Percentiles rank a stretch among this genome's conserved stretches.
Conservation (phyloP, 1,284 basidiomycete species). For the Pascua sp. region DNA sequence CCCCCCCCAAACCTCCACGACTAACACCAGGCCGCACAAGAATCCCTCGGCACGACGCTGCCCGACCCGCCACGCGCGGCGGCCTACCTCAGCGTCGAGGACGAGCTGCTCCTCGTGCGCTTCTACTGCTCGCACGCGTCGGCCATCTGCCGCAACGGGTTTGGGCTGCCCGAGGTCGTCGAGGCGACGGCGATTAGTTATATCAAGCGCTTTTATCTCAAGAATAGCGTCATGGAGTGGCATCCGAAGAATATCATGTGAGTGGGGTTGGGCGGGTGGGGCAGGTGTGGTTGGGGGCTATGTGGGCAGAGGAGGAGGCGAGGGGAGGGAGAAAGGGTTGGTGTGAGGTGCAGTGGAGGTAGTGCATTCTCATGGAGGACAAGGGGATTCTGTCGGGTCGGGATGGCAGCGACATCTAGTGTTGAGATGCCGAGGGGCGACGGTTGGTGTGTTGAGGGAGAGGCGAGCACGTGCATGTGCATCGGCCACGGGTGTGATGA, state of each 20-base stretch:
- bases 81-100: constrained; percentile 71
- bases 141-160: constrained; percentile 70
- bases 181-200: constrained; percentile 89
- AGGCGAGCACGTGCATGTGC: too few species aligned
- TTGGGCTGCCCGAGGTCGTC: constrained; percentile 84
- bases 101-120: constrained; percentile 83
- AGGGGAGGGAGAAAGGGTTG: not conserved
- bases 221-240: constrained; percentile 99
- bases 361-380: too few species aligned
- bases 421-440: too few species aligned
- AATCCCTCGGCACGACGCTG: constrained; percentile 5
- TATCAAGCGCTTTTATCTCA: constrained; percentile 93
- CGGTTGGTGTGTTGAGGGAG: too few species aligned
- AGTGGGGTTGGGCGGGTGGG: constrained; percentile 28
- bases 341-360: not conserved
- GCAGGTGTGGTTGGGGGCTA: too few species aligned
- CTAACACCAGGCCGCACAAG: constrained; percentile 11
- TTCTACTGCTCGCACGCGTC: constrained; percentile 85
- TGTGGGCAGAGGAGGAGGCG: too few species aligned
- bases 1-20: not conserved
- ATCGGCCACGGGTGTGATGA: too few species aligned
- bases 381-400: too few species aligned
- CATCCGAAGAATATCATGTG: constrained; percentile 98
- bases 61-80: constrained; percentile 22
- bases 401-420: too few species aligned